Evolutionary conservation across 768 basidiomycete species (phyloP), one percentile per base, ranked within the genome.

Genomic region (Neoboletus brunneissimus): DNA sequence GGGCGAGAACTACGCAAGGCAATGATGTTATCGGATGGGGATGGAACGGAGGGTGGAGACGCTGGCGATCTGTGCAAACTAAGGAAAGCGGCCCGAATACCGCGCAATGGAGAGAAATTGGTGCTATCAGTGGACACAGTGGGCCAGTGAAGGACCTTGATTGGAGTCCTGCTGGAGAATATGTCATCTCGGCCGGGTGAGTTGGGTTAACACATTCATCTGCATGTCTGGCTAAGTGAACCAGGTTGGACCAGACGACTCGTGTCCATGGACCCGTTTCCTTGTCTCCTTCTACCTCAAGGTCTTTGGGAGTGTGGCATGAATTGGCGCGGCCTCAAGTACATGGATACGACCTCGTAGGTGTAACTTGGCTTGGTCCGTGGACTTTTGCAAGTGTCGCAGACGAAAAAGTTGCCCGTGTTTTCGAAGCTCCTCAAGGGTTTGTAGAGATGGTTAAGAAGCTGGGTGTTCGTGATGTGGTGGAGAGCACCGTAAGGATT

Each of bases 311-410:
- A 16, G 72, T 75, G 10, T 96, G 94, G 94, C 88, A 89, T 64
- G 97, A 99, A 68, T 76, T 98, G 27, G 83, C 83, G 27, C 86
- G 97, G 4, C 97, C 97, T 20, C 97, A 99, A 72, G 86, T 98
- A 18, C 97, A 99, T 73, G 97, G 97, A 8, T 98, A 98, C 70
- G 94, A 98, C 66, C 75, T 98, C 37, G 77, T 95, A 18, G 88
- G 86, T 53, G 87, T 84, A 7, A 82, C 81, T 3, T 95, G 93
- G 70, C 78, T 96, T 45, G 79, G 81, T 55, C 76, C 88, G 0
- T 75, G 94, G 45, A 85, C 82, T 31, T 96, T 98, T 67, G 88
- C 87, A 20, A 95, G 91, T 62, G 87, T 94, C 45, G 94, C 94
- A 11, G 97, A 99, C 65, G 97, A 99, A 73, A 98, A 98, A 72